A percentile compares a stretch with the other conserved stretches of the same genome.
These are phyloP conservation scores for Globisporangium iwayamae DNA, from an alignment of 352 stramenopile species.

Conservation along the genomic window DNA sequence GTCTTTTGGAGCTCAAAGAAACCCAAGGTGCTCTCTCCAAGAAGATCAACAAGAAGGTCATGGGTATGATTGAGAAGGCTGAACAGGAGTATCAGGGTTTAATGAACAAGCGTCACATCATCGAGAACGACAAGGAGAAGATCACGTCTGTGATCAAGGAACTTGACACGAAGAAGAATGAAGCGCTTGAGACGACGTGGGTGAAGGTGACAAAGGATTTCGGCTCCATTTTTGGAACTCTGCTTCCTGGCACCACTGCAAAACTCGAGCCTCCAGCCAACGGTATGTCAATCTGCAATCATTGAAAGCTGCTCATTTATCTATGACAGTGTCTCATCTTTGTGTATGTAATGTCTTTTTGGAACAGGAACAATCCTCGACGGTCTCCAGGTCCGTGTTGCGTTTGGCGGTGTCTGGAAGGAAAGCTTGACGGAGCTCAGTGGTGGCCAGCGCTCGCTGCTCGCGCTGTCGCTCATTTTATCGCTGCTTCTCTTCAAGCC, in stretches of 20 bases:
- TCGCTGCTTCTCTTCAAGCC: conserved; percentile 98
- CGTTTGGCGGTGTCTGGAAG: conserved; percentile 99
- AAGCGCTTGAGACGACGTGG: conserved; percentile 96
- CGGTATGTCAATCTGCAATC: conserved; percentile 29
- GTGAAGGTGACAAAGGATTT: conserved; percentile 99
- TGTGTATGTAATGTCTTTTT: not conserved
- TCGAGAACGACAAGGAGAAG: conserved; percentile 99
- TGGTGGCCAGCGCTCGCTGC: conserved; percentile 98
- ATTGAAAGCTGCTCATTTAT: not conserved
- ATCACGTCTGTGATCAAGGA: conserved; percentile 99
- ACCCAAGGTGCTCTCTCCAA: conserved; percentile 93
- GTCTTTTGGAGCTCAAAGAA: conserved; percentile 90
- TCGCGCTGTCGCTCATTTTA: conserved; percentile 98
- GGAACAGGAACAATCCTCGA: conserved; percentile 76
- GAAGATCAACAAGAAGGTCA: conserved; percentile 99
- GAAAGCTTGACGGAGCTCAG: conserved; percentile 98
- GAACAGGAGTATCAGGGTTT: conserved; percentile 98
- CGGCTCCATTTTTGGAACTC: conserved; percentile 98
- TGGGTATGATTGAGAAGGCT: conserved; percentile 99
- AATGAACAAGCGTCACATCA: conserved; percentile 97
- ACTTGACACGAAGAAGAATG: conserved; percentile 98
- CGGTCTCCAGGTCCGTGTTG: conserved; percentile 98
- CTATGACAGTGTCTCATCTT: not conserved
- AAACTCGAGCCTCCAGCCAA: conserved; percentile 97
- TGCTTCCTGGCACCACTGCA: conserved; percentile 95